Conservation (phyloP, 306 rosid genomes). For the Mimosa pudica region DNA sequence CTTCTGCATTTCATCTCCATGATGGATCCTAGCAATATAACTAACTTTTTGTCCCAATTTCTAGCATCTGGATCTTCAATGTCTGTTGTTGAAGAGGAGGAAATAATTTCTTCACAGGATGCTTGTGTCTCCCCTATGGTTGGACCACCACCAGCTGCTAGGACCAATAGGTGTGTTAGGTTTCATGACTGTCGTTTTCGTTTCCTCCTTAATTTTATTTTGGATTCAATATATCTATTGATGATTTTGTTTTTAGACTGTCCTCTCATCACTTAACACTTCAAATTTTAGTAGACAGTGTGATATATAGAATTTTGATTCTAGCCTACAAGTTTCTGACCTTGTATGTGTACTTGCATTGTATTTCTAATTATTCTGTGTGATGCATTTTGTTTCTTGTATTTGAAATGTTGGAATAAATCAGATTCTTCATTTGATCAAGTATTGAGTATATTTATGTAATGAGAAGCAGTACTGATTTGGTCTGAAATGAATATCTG, state of each 20-base stretch:
- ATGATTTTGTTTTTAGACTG: conserved; percentile 10
- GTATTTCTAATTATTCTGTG: not conserved
- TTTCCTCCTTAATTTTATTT: not conserved
- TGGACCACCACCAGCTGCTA: conserved; percentile 53
- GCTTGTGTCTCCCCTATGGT: conserved; percentile 53
- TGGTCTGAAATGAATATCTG: not conserved
- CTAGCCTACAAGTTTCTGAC: not conserved
- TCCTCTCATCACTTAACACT: conserved; percentile 8
- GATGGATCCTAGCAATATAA: conserved; percentile 9
- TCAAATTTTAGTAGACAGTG: not conserved
- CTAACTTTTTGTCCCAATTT: conserved; percentile 35
- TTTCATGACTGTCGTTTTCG: conserved; percentile 18
- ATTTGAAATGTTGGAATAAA: conserved; percentile 10
- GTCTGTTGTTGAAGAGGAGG: conserved; percentile 68
- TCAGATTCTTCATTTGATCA: not conserved
- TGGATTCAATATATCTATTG: not conserved
- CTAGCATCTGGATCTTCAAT: conserved; percentile 55
- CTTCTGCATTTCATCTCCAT: conserved; percentile 25
- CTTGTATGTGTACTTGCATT: not conserved
- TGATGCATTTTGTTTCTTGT: not conserved
- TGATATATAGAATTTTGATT: conserved; percentile 15
- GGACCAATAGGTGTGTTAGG: conserved; percentile 64
- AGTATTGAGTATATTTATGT: conserved; percentile 16
- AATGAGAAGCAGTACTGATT: conserved; percentile 7
- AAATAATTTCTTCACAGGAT: conserved; percentile 67